Base-by-base conservation (phyloP, 2,329 filamentous ascomycete genomes). In the Fusarium veterinarium region DNA sequence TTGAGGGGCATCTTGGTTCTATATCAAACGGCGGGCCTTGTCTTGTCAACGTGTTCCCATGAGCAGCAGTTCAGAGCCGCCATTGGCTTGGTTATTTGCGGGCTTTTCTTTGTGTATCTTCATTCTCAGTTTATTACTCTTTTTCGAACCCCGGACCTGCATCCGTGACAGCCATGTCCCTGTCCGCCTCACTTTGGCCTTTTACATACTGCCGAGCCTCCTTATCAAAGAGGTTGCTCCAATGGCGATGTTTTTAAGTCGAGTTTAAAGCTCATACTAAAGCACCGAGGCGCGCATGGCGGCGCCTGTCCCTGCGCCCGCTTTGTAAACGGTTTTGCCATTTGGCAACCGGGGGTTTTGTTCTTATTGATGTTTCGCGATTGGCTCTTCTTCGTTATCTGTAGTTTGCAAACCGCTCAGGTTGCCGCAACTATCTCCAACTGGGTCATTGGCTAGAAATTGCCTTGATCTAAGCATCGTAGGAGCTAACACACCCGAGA, bases 41-140 rank as follows among this genome's bases (percentile, higher is more conserved):
- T 51, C 67, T 68, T 42, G 40, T 60, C 62, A 66, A 44, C 71
- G 53, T 76, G 69, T 58, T 64, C 65, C 63, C 74, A 75, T 75
- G 72, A 73, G 73, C 58, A 59, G 55, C 49, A 20, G 12, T 42
- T 53, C 55, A 60, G 49, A 42, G 42, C 31, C 42, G 57, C 46
- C 37, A 77, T 76, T 76, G 75, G 75, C 65, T 44, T 73, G 57
- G 11, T 45, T 60, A 52, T 61, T 53, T 48, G 51, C 44, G n/a
- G 45, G 37, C 33, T 49, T 37, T 51, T 37, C 49, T 33, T 44
- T 52, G 45, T 58, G 46, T 45, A 28, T 67, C 48, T 57, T 38
- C n/a, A 38, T 51, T 40, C 30, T 38, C 31, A 38, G 8, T 38
- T n/a, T 33, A 51, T 45, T 38, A 10, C 44, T 38, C 60, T 30